These are phyloP conservation scores for Malus orientalis DNA, from an alignment of 306 rosid species.

Conservation along the genomic window DNA sequence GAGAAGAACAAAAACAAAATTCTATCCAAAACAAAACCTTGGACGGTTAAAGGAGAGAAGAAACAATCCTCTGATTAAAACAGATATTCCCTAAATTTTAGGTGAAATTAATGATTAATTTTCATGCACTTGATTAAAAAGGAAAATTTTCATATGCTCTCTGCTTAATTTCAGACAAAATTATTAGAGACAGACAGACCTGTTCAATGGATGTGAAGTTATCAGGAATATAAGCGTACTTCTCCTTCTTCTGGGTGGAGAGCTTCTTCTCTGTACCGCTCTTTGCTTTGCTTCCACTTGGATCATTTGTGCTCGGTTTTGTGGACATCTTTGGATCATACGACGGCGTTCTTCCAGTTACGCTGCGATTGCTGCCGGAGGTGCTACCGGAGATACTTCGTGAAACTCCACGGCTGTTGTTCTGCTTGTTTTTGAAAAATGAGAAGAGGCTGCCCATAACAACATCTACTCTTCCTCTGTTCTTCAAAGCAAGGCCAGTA, in stretches of 20 bases:
- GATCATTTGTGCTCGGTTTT: neutral
- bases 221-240: conserved; percentile 52
- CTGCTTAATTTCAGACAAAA: neutral
- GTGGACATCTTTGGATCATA: neutral
- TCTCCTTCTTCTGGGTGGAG: conserved; percentile 38
- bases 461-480: neutral
- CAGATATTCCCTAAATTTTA: neutral
- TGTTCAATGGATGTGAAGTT: conserved; percentile 52
- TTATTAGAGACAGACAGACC: conserved; percentile 20
- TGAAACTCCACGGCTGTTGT: neutral
- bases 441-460: conserved; percentile 41
- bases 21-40: neutral
- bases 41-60: neutral
- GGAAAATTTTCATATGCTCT: neutral
- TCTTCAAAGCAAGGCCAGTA: neutral
- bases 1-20: neutral
- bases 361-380: neutral
- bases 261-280: conserved; percentile 9
- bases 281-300: neutral
- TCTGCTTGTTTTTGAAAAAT: neutral
- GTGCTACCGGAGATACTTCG: neutral
- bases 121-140: neutral
- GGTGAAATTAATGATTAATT: neutral
- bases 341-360: neutral
- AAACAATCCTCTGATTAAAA: neutral